phyloP scores from a whole-genome alignment of 345 rosid species.

The Trapa incisa region DNA sequence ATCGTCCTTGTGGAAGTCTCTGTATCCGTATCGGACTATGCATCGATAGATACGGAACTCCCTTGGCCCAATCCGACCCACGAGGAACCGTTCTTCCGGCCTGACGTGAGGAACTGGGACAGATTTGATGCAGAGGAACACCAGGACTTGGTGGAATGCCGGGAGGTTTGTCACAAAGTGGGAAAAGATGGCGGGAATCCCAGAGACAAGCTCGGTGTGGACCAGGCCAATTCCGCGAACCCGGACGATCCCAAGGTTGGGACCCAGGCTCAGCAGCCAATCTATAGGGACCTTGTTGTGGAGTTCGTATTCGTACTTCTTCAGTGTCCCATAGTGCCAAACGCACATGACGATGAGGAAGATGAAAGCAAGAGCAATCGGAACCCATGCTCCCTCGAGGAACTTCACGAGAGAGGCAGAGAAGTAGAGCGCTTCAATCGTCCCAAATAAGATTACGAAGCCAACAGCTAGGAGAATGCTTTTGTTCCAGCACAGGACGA shows the following conservation, averaged over 20 bases:
- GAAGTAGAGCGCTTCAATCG: conserved; percentile 87
- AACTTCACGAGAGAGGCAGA: conserved; percentile 87
- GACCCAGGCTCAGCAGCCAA: conserved; percentile 80
- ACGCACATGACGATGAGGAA: conserved; percentile 71
- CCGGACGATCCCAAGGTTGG: conserved; percentile 76
- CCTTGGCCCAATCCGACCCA: conserved; percentile 73
- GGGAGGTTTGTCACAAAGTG: conserved; percentile 97
- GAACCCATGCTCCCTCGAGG: conserved; percentile 98
- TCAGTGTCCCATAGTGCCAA: conserved; percentile 84
- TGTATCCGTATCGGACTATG: conserved; percentile 86
- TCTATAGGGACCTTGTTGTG: conserved; percentile 88
- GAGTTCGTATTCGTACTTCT: conserved; percentile 74
- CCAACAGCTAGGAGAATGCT: conserved; percentile 51
- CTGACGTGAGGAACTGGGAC: conserved; percentile 92
- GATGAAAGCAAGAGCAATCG: conserved; percentile 65
- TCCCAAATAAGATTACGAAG: conserved; percentile 68
- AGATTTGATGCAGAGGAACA: conserved; percentile 87
- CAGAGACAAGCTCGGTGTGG: conserved; percentile 88
- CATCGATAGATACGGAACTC: conserved; percentile 72
- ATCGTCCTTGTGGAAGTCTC: conserved; percentile 83
- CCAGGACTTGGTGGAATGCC: conserved; percentile 87
- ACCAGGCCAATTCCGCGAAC: conserved; percentile 81
- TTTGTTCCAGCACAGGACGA: conserved; percentile 89
- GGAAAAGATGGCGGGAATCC: conserved; percentile 93
- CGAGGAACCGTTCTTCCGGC: conserved; percentile 74